Conservation (phyloP, 768 basidiomycete species). For the Agaricus bisporus region DNA sequence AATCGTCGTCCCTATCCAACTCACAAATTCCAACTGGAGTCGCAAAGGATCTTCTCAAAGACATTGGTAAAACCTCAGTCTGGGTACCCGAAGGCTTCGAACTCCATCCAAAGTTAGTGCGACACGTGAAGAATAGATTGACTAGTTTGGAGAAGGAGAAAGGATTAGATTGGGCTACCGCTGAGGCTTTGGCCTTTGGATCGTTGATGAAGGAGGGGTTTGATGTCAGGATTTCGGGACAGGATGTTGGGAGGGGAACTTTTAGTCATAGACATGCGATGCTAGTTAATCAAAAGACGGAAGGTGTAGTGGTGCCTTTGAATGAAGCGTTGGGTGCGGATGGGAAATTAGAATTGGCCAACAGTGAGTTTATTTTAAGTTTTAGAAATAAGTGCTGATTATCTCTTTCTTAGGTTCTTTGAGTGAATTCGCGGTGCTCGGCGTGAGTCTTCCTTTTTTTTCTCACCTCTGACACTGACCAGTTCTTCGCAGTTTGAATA, state of each 20-base stretch:
- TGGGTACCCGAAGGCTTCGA: slow-evolving; percentile 54
- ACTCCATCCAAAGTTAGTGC: slow-evolving; percentile 69
- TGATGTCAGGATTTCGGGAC: slow-evolving; percentile 86
- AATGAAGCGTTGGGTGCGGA: slow-evolving; percentile 58
- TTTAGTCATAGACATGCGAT: slow-evolving; percentile 90
- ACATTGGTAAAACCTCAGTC: slow-evolving; percentile 68
- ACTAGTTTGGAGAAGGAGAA: slow-evolving; percentile 58
- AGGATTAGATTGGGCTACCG: slow-evolving; percentile 87
- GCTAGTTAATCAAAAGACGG: slow-evolving; percentile 84
- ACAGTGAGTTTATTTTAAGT: slow-evolving; percentile 49
- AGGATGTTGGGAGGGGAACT: slow-evolving; percentile 88
- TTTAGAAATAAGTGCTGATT: neutral
- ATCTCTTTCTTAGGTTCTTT: slow-evolving; percentile 54
- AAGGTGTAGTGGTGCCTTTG: slow-evolving; percentile 74
- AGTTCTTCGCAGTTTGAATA: slow-evolving; percentile 65
- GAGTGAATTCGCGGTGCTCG: slow-evolving; percentile 87
- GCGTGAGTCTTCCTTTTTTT: slow-evolving; percentile 39
- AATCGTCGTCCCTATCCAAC: slow-evolving; percentile 13
- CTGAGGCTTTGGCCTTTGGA: slow-evolving; percentile 88
- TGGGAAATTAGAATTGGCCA: slow-evolving; percentile 80
- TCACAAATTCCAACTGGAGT: slow-evolving; percentile 65
- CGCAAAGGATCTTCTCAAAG: slow-evolving; percentile 37
- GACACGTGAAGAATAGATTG: slow-evolving; percentile 77
- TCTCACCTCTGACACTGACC: neutral
- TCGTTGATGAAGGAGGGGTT: slow-evolving; percentile 76